Base-by-base conservation (phyloP, 768 basidiomycete species). In the Amanita jacksonii region DNA sequence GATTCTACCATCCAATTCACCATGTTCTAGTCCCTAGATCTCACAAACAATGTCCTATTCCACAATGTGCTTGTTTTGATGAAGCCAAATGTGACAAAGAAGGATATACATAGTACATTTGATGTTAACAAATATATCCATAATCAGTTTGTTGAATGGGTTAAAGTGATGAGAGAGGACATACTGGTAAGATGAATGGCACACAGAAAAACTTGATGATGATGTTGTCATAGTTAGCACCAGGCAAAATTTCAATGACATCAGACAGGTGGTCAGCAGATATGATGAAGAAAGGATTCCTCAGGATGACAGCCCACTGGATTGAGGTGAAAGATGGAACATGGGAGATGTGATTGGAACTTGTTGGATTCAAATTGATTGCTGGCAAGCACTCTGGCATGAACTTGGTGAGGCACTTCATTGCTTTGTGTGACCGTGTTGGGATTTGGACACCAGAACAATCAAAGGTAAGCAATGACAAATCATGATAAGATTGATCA, bases 291-390 rank as follows among this genome's bases (percentile, higher is more conserved):
- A 38, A 30, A 0, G 1, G 40, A 1, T 58, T 55, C 22, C 16
- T 59, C 7, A 55, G 58, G 1, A 16, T 57, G 49, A 36, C 35
- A 5, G 35, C 35, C 15, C 15, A 15, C 15, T 36, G 35, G 57
- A 58, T 62, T 23, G 41, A 57, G 0, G 47, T 55, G 3, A 41
- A 28, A 8, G 43, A 46, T n/a, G 43, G 41, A 18, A 41, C 47
- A 7, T 64, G 62, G 62, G 47, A 6, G 4, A 20, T 63, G 1
- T 9, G 46, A 2, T 12, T 32, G 0, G 54, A 56, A 18, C 57
- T 61, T 0, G 25, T 61, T 5, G 57, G 50, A 1, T 56, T 62
- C 22, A 34, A 48, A 12, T 6, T 6, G 7, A 28, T 28, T 28
- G 6, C 27, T 28, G 27, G 27, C 7, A 12, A 12, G 12, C 27